These are phyloP conservation scores for Pseudogymnoascus sp. DNA, from an alignment of 2,329 filamentous ascomycete genomes.

Conservation along the genomic window DNA sequence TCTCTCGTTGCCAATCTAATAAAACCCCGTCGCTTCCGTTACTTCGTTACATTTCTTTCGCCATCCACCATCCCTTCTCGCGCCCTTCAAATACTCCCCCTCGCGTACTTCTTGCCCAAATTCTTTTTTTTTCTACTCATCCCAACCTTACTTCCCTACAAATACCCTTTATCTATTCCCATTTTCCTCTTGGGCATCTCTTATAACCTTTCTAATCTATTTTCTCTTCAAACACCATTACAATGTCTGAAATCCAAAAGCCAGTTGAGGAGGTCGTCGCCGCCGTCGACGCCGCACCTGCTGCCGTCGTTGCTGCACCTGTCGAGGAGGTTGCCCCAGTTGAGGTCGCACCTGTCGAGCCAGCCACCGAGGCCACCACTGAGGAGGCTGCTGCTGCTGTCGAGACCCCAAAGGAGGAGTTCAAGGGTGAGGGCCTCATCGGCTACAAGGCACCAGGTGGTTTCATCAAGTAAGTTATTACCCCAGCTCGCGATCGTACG, in stretches of 20 bases:
- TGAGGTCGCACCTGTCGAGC: slow-evolving; percentile 27
- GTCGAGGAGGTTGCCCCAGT: slow-evolving; percentile 31
- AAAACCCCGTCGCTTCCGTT: slow-evolving; percentile 5
- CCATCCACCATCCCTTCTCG: slow-evolving; percentile 4
- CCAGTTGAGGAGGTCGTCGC: slow-evolving; percentile 38
- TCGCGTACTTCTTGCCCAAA: neutral
- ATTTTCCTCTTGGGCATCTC: neutral
- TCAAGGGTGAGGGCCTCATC: slow-evolving; percentile 73
- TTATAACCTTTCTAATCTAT: slow-evolving; percentile 14
- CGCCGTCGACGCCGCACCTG: slow-evolving; percentile 21
- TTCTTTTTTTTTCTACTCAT: slow-evolving; percentile 7
- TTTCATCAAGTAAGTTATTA: slow-evolving; percentile 68
- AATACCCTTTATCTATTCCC: neutral
- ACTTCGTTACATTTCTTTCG: slow-evolving; percentile 7
- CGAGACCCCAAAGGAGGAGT: slow-evolving; percentile 48
- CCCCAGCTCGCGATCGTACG: neutral
- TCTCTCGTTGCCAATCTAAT: neutral
- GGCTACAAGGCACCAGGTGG: slow-evolving; percentile 78
- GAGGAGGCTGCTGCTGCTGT: slow-evolving; percentile 26
- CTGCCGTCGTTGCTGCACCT: slow-evolving; percentile 27
- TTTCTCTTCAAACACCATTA: slow-evolving; percentile 12
- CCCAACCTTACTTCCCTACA: slow-evolving; percentile 1
- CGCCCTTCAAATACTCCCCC: slow-evolving; percentile 5
- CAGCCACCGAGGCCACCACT: slow-evolving; percentile 27
- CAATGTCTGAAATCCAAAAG: slow-evolving; percentile 61